A percentile compares a stretch with the other conserved stretches of the same genome.
These are phyloP conservation scores for Gloeopeniophorella convolvens DNA, from an alignment of 768 basidiomycete genomes.

Conservation along the genomic window DNA sequence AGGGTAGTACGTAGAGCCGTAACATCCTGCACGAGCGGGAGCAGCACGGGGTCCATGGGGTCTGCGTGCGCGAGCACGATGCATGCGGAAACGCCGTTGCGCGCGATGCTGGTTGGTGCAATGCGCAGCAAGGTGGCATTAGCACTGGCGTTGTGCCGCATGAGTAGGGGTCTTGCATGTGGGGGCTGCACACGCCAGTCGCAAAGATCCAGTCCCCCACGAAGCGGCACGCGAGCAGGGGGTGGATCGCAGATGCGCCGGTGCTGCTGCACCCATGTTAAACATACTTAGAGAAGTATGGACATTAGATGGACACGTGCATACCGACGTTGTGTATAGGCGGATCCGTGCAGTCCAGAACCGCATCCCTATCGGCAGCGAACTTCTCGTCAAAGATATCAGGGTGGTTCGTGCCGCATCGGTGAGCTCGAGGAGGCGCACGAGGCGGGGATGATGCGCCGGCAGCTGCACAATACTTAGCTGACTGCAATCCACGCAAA, in stretches of 20 bases:
- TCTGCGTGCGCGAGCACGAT: constrained; percentile 42
- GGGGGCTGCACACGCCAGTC: constrained; percentile 44
- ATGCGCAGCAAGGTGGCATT: constrained; percentile 52
- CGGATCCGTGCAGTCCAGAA: no score
- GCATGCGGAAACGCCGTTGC: constrained; percentile 47
- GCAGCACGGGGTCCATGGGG: constrained; percentile 39
- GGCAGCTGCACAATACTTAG: no score
- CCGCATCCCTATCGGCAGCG: no score
- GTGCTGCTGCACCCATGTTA: constrained; percentile 55
- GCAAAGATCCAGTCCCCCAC: constrained; percentile 50
- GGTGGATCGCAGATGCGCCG: constrained; percentile 86
- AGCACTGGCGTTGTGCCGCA: background rate
- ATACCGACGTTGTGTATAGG: constrained; percentile 60
- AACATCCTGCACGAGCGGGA: constrained; percentile 30
- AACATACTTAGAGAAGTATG: background rate
- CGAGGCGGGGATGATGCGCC: no score
- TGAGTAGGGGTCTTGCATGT: background rate
- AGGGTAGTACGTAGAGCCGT: no score
- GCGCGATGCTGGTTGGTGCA: constrained; percentile 50
- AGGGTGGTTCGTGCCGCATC: constrained; percentile 1
- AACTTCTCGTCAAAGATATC: no score
- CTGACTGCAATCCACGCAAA: no score
- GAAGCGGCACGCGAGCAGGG: constrained; percentile 59
- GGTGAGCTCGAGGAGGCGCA: no score
- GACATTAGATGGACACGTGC: constrained; percentile 35